Evolutionary conservation across 257 asterid species (phyloP).

Genomic region (Sherardia arvensis): DNA sequence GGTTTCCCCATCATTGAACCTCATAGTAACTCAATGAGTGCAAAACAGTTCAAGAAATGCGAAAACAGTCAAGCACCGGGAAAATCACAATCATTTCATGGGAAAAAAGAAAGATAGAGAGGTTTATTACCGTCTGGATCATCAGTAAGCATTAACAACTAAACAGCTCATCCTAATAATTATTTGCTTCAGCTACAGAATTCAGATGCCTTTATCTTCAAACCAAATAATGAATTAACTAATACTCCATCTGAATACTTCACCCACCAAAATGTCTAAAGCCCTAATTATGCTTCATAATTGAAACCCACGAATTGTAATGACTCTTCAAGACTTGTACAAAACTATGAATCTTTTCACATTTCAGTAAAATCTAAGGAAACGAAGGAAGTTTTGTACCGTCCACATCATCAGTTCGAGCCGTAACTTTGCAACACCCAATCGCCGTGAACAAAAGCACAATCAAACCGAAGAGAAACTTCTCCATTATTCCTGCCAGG

Average conservation of each 20-base stretch:
- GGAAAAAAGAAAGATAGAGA: neutral
- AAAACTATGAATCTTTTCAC: neutral
- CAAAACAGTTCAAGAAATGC: neutral
- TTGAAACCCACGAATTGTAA: neutral
- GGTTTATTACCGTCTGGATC: neutral
- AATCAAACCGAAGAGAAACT: constrained; percentile 17
- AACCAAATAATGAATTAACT: neutral
- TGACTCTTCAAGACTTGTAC: neutral
- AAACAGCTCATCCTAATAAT: neutral
- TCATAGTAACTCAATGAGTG: neutral
- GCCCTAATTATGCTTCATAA: neutral
- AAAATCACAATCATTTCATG: neutral
- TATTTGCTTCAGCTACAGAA: neutral
- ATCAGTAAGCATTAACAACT: neutral
- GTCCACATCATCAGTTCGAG: constrained; percentile 43
- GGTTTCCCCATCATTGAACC: neutral
- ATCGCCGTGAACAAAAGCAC: constrained; percentile 21
- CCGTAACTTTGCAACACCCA: constrained; percentile 33
- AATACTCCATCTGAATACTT: neutral
- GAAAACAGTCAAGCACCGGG: neutral
- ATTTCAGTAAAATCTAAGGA: neutral
- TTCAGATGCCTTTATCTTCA: neutral
- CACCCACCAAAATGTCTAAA: neutral
- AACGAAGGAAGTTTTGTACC: constrained; percentile 26
- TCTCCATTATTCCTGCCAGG: constrained; percentile 32